Base-by-base conservation (phyloP, 2,329 filamentous ascomycete species). In the Chaetoscypha palmicola region DNA sequence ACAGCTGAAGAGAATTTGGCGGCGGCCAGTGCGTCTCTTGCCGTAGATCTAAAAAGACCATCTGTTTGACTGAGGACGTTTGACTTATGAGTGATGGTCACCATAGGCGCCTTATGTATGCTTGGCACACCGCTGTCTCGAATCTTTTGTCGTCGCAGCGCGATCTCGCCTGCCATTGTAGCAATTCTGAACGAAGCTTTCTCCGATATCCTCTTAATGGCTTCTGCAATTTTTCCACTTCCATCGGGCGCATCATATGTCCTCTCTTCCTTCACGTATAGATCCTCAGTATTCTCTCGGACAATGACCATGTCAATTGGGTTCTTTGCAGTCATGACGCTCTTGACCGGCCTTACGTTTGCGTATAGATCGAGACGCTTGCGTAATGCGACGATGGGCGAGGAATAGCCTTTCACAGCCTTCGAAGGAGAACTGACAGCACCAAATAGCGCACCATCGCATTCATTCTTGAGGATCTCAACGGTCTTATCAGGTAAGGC, bases 81-180 rank as follows among this genome's bases (percentile, higher is more conserved):
- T 66, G 83, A 90, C 74, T 98, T 98, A 77, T 98, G 92, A 38
- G 92, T 97, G 65, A 98, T 88, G 48, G 92, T 98, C 48, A 98
- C 90, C 58, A 91, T 75, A 21, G 89, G 81, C 34, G 69, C 63
- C 41, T 68, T 66, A 68, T 89, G 84, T 52, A 85, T 81, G 63
- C 75, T 79, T 20, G 69, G 59, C 11, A 64, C 60, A 35, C 72
- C 71, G 10, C 68, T 64, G 30, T 81, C 74, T 50, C 91, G 80
- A 58, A 94, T 81, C 62, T 84, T 82, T 63, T 95, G 86, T 53
- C 92, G 76, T 42, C 89, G 81, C 49, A 94, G 71, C 11, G 92
- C 92, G 64, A 98, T 95, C 60, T 97, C 89, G 46, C 91, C 92
- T 5, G 92, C 92, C 73, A 96, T 96, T 59, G 81, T 77, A 48